Conservation (phyloP, 148 eudicot species). For the Rhododendron vialii region DNA sequence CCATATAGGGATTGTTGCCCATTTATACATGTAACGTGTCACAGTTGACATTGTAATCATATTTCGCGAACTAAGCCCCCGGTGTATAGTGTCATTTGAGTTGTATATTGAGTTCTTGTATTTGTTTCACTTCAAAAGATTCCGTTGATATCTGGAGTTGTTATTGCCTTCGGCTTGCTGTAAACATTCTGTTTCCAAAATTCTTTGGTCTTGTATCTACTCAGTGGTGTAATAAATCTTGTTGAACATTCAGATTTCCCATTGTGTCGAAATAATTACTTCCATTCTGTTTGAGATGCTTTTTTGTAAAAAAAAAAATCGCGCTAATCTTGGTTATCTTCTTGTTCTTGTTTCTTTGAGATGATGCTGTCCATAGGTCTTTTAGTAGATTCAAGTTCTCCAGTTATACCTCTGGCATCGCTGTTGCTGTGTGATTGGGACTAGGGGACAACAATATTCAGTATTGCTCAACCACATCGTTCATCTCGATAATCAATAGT, state of each 20-base stretch:
- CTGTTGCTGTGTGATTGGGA: neutral
- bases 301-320: neutral
- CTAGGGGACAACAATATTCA: too few species aligned
- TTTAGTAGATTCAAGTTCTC: neutral
- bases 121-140: conserved; percentile 6
- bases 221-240: neutral
- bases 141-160: neutral
- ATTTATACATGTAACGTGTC: neutral
- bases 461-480: too few species aligned
- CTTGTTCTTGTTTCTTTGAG: neutral
- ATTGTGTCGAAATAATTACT: neutral
- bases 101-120: neutral
- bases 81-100: neutral
- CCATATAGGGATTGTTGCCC: neutral
- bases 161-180: neutral
- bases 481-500: too few species aligned
- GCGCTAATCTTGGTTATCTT: neutral
- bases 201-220: neutral
- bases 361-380: neutral
- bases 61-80: neutral
- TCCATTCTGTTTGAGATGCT: neutral
- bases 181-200: neutral
- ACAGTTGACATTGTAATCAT: neutral
- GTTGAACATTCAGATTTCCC: too few species aligned
- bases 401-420: neutral